Evolutionary conservation across 2,329 filamentous ascomycete species (phyloP).

Genomic region (Cordyceps fumosorosea): DNA sequence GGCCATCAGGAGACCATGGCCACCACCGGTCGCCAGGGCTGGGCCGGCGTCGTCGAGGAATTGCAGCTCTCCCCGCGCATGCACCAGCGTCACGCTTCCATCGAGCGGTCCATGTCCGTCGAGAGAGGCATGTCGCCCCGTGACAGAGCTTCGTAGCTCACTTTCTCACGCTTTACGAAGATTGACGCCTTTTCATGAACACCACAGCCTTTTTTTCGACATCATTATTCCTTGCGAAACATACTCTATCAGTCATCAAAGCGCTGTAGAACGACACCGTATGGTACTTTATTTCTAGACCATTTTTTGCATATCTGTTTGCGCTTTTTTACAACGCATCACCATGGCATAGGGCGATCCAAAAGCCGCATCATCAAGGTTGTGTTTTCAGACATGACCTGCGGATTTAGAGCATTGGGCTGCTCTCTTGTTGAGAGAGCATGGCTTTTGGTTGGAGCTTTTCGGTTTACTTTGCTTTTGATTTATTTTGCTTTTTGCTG

Average conservation of each 20-base stretch:
- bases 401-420: background rate
- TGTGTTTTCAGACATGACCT: background rate
- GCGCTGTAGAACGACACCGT: background rate
- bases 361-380: background rate
- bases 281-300: background rate
- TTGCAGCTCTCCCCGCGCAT: conserved; percentile 54
- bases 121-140: conserved; percentile 35
- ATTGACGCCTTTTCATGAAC: background rate
- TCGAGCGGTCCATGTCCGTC: conserved; percentile 49
- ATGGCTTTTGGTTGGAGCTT: background rate
- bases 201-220: background rate
- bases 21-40: conserved; percentile 45
- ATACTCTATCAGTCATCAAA: conserved; percentile 2
- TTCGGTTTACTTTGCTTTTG: background rate
- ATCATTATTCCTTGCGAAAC: background rate
- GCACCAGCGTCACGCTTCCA: conserved; percentile 55
- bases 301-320: background rate
- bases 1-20: conserved; percentile 44
- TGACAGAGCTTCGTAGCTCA: background rate
- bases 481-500: background rate
- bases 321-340: background rate
- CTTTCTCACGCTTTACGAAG: background rate
- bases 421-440: background rate
- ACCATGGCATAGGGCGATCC: background rate
- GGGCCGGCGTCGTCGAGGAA: conserved; percentile 58